Conservation (phyloP, 2,329 filamentous ascomycete species). For the Penicillium sp. region DNA sequence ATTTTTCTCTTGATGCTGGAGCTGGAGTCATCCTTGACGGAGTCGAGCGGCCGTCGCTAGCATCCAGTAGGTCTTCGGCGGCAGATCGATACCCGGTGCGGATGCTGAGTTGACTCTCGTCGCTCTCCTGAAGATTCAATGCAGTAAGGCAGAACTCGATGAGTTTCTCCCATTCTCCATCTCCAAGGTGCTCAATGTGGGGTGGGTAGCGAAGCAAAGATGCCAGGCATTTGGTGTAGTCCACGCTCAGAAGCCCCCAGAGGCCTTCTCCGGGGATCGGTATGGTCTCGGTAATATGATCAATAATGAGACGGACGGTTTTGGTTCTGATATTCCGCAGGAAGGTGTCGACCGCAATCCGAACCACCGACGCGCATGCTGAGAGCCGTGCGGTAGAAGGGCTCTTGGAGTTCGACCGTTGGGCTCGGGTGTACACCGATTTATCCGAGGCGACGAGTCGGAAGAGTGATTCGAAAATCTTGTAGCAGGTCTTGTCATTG, state of each 20-base stretch:
- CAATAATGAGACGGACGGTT: conserved; percentile 71
- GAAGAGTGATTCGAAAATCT: conserved; percentile 77
- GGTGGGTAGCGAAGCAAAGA: conserved; percentile 66
- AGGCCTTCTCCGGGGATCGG: conserved; percentile 58
- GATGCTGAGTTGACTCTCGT: conserved; percentile 29
- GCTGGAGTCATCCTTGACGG: conserved; percentile 29
- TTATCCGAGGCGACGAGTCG: conserved; percentile 67
- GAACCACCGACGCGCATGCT: conserved; percentile 66
- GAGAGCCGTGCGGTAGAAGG: conserved; percentile 56
- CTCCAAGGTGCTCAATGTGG: conserved; percentile 73
- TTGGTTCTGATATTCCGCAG: conserved; percentile 65
- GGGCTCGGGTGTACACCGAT: conserved; percentile 55
- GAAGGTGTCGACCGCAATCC: conserved; percentile 66
- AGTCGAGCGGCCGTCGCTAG: conserved; percentile 27
- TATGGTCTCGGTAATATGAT: conserved; percentile 75
- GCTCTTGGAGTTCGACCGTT: conserved; percentile 50
- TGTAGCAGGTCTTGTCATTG: conserved; percentile 72
- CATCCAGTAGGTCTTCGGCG: conserved; percentile 26
- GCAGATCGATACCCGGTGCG: conserved; percentile 26
- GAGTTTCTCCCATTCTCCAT: conserved; percentile 63
- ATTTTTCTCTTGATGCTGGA: conserved; percentile 25
- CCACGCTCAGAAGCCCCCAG: conserved; percentile 64
- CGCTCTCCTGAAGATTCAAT: conserved; percentile 41
- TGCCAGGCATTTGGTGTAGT: conserved; percentile 73
- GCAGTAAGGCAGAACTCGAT: conserved; percentile 66